A percentile compares a stretch with the other conserved stretches of the same genome.
Evolutionary conservation across 2,329 filamentous ascomycete genomes (phyloP).

Genomic region (Monilinia laxa): DNA sequence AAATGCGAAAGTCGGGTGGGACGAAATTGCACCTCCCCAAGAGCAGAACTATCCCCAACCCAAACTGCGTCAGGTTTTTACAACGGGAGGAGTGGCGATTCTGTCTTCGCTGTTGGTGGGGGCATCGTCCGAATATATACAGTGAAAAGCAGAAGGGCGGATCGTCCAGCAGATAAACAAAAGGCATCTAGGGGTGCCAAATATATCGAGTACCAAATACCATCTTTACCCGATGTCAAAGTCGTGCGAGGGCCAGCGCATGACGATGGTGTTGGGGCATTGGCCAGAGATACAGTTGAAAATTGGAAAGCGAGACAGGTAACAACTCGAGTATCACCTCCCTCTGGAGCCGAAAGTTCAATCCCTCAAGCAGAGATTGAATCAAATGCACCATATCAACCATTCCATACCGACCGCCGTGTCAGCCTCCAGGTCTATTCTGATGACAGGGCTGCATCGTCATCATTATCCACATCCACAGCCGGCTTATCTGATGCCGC

Average conservation of each 20-base stretch:
- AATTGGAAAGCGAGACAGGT: conserved; percentile 43
- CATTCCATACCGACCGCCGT: conserved; percentile 88
- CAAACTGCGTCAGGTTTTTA: conserved; percentile 67
- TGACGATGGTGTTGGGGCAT: conserved; percentile 37
- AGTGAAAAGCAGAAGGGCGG: conserved; percentile 46
- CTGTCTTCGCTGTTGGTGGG: conserved; percentile 63
- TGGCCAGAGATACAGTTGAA: conserved; percentile 35
- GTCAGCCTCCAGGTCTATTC: conserved; percentile 73
- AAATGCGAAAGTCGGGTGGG: conserved; percentile 72
- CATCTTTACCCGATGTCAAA: conserved; percentile 58
- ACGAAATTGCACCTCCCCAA: conserved; percentile 69
- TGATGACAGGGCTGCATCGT: conserved; percentile 23
- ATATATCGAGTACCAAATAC: conserved; percentile 61
- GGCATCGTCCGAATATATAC: conserved; percentile 65
- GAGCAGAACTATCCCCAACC: conserved; percentile 52
- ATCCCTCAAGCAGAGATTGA: conserved; percentile 85
- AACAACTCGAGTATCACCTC: conserved; percentile 43
- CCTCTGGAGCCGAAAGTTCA: conserved; percentile 53
- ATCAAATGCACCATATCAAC: conserved; percentile 91
- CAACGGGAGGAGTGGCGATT: conserved; percentile 59
- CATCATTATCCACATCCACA: conserved; percentile 35
- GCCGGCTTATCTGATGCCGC: conserved; percentile 34
- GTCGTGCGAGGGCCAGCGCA: conserved; percentile 57
- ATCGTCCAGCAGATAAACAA: conserved; percentile 55
- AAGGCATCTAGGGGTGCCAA: conserved; percentile 48